Conservation (phyloP, 345 rosid genomes). For the Sonneratia alba region DNA sequence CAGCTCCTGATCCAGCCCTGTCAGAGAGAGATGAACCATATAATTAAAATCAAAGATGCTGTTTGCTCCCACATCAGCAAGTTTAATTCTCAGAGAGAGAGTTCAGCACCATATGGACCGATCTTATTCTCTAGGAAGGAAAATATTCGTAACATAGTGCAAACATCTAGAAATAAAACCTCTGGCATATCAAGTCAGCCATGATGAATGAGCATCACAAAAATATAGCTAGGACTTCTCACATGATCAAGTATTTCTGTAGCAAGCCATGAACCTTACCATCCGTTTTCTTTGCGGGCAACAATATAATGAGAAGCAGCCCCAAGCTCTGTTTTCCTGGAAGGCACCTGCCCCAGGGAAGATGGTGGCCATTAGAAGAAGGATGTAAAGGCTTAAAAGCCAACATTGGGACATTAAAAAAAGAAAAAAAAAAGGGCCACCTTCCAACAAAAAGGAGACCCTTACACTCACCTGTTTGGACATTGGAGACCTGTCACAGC, state of each 20-base stretch:
- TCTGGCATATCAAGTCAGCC: neutral
- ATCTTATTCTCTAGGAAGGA: neutral
- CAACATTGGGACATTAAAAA: neutral
- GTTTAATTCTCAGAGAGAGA: neutral
- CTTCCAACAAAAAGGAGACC: neutral
- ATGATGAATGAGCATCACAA: neutral
- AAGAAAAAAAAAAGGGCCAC: neutral
- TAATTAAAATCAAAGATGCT: neutral
- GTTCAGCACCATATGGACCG: neutral
- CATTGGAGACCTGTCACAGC: constrained; percentile 19
- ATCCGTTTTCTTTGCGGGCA: constrained; percentile 47
- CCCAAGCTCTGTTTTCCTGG: constrained; percentile 28
- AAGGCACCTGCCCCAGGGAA: constrained; percentile 26
- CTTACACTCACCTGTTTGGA: constrained; percentile 4
- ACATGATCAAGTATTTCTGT: neutral
- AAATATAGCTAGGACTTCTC: neutral
- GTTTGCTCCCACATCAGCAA: neutral
- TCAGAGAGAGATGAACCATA: neutral
- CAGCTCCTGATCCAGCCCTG: constrained; percentile 15
- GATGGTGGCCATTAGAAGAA: neutral
- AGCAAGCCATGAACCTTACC: constrained; percentile 33
- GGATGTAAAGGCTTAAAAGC: neutral
- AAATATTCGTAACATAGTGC: neutral
- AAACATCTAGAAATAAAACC: neutral
- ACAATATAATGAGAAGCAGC: constrained; percentile 26